These are phyloP conservation scores for Gymnopilus dilepis DNA, from an alignment of 768 basidiomycete species.

Conservation along the genomic window DNA sequence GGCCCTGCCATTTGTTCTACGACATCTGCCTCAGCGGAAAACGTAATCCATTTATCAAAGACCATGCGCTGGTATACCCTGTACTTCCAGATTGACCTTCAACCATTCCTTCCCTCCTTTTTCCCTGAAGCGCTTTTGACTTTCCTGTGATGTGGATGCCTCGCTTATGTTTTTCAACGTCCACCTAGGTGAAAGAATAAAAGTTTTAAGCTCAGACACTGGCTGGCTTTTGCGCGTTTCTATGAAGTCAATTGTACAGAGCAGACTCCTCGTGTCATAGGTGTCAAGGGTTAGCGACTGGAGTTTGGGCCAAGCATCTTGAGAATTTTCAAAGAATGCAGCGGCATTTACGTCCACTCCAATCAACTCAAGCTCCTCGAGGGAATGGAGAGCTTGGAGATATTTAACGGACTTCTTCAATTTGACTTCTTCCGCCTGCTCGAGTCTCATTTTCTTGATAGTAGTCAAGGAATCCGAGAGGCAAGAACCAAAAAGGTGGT, in stretches of 20 bases:
- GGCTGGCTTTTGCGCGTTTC: neutral
- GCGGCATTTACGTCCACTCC: neutral
- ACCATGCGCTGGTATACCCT: too few species aligned
- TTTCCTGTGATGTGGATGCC: too few species aligned
- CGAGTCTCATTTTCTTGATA: constrained; percentile 19
- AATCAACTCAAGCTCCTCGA: neutral
- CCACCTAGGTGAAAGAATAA: neutral
- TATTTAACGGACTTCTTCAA: neutral
- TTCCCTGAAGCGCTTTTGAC: too few species aligned
- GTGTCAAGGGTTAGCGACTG: neutral
- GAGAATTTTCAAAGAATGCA: neutral
- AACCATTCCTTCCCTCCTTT: neutral
- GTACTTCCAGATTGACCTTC: too few species aligned
- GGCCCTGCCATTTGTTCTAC: too few species aligned
- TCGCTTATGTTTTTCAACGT: too few species aligned
- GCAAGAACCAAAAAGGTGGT: constrained; percentile 6
- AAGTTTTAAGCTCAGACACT: neutral
- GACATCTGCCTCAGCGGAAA: too few species aligned
- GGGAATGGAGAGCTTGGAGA: neutral
- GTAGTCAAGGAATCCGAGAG: constrained; percentile 5
- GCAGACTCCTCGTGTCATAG: too few species aligned
- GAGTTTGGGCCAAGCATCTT: neutral
- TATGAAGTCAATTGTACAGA: neutral
- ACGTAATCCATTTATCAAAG: too few species aligned
- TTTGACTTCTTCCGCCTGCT: too few species aligned